A percentile compares a stretch with the other conserved stretches of the same genome.
phyloP scores from a whole-genome alignment of 495 filamentous ascomycete species.

The Aspergillus egyptiacus region DNA sequence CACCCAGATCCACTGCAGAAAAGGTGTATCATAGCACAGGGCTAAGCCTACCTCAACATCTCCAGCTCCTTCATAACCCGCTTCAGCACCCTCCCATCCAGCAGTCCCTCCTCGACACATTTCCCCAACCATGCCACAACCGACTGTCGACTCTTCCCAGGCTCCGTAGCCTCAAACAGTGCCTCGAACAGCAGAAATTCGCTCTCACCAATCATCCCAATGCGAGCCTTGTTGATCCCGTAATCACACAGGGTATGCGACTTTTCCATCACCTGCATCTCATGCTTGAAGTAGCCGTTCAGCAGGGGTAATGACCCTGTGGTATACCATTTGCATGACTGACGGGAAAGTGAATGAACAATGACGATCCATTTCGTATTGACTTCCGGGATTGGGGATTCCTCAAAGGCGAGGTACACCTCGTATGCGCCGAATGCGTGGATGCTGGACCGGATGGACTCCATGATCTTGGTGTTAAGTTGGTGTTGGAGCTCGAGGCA shows the following conservation, averaged over 20 bases:
- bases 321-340: not conserved
- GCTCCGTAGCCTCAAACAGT: not conserved
- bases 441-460: too few species aligned
- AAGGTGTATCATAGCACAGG: too few species aligned
- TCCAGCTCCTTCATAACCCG: not conserved
- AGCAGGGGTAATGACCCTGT: not conserved
- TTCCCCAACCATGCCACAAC: not conserved
- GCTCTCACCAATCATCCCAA: not conserved
- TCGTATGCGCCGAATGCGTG: too few species aligned
- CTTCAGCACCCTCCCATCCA: not conserved
- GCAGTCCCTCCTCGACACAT: not conserved
- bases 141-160: not conserved
- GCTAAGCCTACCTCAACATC: not conserved
- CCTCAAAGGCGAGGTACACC: not conserved
- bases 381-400: not conserved
- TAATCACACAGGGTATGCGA: not conserved
- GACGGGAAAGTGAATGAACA: not conserved
- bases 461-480: too few species aligned
- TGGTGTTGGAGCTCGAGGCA: too few species aligned
- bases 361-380: not conserved
- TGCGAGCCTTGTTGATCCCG: not conserved
- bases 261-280: not conserved
- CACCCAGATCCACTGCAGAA: too few species aligned
- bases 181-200: not conserved
- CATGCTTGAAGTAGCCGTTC: not conserved